Base-by-base conservation (phyloP, 345 rosid genomes). In the Brassica incana region DNA sequence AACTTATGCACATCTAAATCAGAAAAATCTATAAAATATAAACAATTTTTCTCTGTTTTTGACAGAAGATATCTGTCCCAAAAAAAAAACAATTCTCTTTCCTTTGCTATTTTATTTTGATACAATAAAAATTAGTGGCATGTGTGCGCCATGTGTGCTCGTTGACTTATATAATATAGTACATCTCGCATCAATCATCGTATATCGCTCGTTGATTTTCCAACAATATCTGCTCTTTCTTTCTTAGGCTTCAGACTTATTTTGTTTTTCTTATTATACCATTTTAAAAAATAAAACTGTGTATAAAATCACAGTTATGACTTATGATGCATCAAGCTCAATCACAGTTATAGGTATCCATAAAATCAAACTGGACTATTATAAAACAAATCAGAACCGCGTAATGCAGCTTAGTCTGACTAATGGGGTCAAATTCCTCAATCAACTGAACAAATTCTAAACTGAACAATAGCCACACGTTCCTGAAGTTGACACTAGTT, bases 121-220 rank as follows among this genome's bases (percentile, higher is more conserved):
- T 77, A 36, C n/a, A 65, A 38, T 35, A 58, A 45, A 78, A 73
- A 20, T 10, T n/a, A 71, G 77, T 65, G 77, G 69, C 83, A 80
- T 80, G 72, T 80, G 72, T 80, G 79, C 67, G 76, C 79, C 76
- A 64, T 80, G 83, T 80, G 80, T 71, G 76, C 64, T 52, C 69
- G 30, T 71, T 75, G 79, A 75, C 83, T 74, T 43, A 30, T 65
- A 65, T 8, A 54, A 38, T 65, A 43, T 29, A 70, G 10, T 43
- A 65, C 65, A 76, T 80, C 80, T 75, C 68, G 73, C 69, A 58
- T 71, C 79, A 65, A 80, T 75, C 83, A 69, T 80, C 77, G 77
- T 71, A 71, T 71, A 71, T 59, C 40, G 73, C 76, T 58, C 73
- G 27, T 72, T 64, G 80, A 75, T 56, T 75, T 80, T 70, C 63